phyloP scores from a whole-genome alignment of 345 rosid genomes.

The Carallia brachiata region DNA sequence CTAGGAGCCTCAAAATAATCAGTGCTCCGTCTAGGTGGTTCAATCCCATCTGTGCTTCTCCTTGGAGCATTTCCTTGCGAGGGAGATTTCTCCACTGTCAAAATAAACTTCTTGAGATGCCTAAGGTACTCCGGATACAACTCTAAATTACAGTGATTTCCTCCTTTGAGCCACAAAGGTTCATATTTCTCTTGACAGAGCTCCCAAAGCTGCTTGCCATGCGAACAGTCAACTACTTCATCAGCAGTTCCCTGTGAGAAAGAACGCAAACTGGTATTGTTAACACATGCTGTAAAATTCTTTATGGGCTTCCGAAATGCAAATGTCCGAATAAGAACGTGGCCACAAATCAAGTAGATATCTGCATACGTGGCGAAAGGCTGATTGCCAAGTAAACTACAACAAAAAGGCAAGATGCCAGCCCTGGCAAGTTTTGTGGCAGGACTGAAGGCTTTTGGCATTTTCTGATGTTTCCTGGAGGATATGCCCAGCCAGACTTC shows the following conservation, averaged over 20 bases:
- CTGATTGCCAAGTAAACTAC: neutral
- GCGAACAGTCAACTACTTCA: conserved; percentile 90
- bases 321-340: neutral
- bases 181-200: conserved; percentile 90
- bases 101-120: conserved; percentile 86
- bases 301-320: neutral
- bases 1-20: conserved; percentile 64
- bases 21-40: conserved; percentile 54
- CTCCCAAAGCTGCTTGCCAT: conserved; percentile 97
- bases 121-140: conserved; percentile 74
- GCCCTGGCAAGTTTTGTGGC: neutral
- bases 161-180: conserved; percentile 90
- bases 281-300: neutral
- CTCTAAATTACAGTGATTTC: conserved; percentile 87
- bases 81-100: conserved; percentile 78
- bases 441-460: neutral
- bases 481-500: neutral
- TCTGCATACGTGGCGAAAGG: neutral
- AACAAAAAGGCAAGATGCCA: neutral
- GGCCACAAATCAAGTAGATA: neutral
- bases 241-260: conserved; percentile 77
- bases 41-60: conserved; percentile 61
- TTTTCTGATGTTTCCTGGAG: neutral
- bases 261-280: neutral
- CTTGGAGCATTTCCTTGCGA: conserved; percentile 53